Conservation (phyloP, 768 basidiomycete species). For the Termitomyces sp. region DNA sequence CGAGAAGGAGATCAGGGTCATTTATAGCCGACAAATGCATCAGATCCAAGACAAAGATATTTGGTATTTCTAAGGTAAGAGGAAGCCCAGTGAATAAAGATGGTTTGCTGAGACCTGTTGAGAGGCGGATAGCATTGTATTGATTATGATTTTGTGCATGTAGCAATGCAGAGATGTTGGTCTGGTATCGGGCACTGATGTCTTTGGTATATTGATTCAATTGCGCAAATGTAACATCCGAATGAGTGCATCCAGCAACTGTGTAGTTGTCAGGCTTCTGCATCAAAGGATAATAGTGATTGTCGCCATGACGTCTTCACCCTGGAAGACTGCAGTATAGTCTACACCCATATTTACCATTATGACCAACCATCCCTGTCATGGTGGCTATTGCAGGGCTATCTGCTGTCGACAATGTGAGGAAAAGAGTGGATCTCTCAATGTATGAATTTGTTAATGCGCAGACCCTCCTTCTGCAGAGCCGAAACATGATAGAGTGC, state of each 20-base stretch:
- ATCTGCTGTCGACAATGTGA: conserved; percentile 26
- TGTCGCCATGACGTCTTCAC: too few relatives aligned
- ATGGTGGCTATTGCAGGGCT: conserved; percentile 23
- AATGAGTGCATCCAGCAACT: too few relatives aligned
- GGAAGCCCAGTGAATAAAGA: conserved; percentile 31
- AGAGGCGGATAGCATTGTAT: not conserved
- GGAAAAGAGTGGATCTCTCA: conserved; percentile 15
- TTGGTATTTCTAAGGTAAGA: conserved; percentile 12
- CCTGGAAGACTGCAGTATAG: too few relatives aligned
- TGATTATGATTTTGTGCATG: not conserved
- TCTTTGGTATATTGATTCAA: not conserved
- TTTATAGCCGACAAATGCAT: too few relatives aligned
- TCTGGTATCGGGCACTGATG: not conserved
- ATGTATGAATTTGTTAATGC: conserved; percentile 1
- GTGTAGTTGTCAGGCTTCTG: too few relatives aligned
- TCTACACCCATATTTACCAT: conserved; percentile 9
- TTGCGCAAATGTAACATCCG: not conserved
- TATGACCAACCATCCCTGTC: conserved; percentile 27
- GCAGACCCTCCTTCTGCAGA: conserved; percentile 22
- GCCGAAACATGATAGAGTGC: conserved; percentile 23
- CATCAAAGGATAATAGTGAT: too few relatives aligned
- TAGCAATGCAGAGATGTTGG: conserved; percentile 21
- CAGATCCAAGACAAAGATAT: too few relatives aligned
- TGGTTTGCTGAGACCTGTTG: not conserved
- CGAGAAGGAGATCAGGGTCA: conserved; percentile 16